Evolutionary conservation across 176 grass and related monocot genomes (phyloP).

Genomic region (Musa itinerans): DNA sequence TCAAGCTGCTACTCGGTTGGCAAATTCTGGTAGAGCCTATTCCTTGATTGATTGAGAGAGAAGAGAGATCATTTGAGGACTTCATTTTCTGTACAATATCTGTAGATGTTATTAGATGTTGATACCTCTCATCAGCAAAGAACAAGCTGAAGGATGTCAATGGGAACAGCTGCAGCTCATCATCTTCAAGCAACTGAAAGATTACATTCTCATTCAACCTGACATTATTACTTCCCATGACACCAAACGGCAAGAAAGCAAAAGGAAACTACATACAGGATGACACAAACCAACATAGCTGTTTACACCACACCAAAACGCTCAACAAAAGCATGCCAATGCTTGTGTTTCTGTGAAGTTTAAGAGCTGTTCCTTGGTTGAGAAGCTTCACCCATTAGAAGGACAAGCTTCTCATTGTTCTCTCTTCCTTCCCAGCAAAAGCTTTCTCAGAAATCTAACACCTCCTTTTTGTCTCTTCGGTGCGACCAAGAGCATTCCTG

Average conservation of each 20-base stretch:
- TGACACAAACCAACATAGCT: neutral
- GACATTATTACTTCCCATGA: neutral
- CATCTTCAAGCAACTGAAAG: too few species aligned
- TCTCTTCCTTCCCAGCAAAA: conserved; percentile 56
- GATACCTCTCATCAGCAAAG: too few species aligned
- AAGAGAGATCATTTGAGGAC: too few species aligned
- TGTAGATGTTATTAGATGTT: too few species aligned
- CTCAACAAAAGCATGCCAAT: neutral
- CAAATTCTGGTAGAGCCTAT: too few species aligned
- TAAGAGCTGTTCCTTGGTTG: conserved; percentile 6
- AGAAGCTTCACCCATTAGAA: conserved; percentile 9
- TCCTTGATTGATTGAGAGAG: too few species aligned
- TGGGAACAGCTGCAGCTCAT: too few species aligned
- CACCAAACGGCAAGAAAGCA: neutral
- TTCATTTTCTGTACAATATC: too few species aligned
- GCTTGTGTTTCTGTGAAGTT: neutral
- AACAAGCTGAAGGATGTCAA: too few species aligned
- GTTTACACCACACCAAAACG: neutral
- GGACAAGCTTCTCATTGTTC: conserved; percentile 30
- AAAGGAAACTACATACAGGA: neutral
- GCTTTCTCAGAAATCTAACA: conserved; percentile 49
- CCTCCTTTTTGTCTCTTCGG: conserved; percentile 45
- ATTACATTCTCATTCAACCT: too few species aligned
- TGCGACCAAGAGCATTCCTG: conserved; percentile 26
- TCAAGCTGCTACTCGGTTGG: too few species aligned